A percentile compares a stretch with the other conserved stretches of the same genome.
Conservation (phyloP, 192 early-diverging fungal genomes). For the Cladochytrium replicatum region DNA sequence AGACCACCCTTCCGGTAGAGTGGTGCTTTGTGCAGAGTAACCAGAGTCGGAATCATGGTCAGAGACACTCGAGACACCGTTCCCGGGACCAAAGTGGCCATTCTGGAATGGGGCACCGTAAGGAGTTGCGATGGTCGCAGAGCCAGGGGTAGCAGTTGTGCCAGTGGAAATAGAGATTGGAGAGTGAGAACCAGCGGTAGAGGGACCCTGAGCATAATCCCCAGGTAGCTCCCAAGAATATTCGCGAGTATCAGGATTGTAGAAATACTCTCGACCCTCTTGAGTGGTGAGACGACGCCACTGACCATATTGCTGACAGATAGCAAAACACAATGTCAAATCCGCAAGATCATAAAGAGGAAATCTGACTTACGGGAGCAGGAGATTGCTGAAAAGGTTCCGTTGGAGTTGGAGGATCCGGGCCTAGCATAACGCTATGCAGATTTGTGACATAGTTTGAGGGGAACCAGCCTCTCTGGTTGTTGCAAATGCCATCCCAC, state of each 20-base stretch:
- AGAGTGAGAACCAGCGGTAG: not conserved
- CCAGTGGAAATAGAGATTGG: slow-evolving; percentile 22
- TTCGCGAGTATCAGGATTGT: not conserved
- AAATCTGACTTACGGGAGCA: slow-evolving; percentile 43
- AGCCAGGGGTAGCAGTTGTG: slow-evolving; percentile 27
- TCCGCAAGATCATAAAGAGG: slow-evolving; percentile 74
- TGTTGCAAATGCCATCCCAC: slow-evolving; percentile 86
- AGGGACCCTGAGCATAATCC: not conserved
- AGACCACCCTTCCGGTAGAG: slow-evolving; percentile 33
- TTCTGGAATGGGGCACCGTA: not conserved
- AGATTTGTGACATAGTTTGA: slow-evolving; percentile 26
- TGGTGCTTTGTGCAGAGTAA: slow-evolving; percentile 2
- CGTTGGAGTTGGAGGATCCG: not conserved
- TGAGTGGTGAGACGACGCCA: too few species aligned
- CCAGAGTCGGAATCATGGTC: slow-evolving; percentile 6
- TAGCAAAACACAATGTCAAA: slow-evolving; percentile 14
- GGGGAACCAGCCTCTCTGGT: slow-evolving; percentile 59
- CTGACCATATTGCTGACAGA: too few species aligned
- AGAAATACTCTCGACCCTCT: not conserved
- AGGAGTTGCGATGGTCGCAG: slow-evolving; percentile 14
- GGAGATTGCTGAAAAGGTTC: not conserved
- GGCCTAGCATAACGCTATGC: slow-evolving; percentile 5
- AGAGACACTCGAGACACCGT: too few species aligned
- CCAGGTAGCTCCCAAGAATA: not conserved
- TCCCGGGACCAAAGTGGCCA: slow-evolving; percentile 4